Percentiles rank a stretch among this genome's conserved stretches.
Conservation (phyloP, 495 filamentous ascomycete species). For the Podospora comata region DNA sequence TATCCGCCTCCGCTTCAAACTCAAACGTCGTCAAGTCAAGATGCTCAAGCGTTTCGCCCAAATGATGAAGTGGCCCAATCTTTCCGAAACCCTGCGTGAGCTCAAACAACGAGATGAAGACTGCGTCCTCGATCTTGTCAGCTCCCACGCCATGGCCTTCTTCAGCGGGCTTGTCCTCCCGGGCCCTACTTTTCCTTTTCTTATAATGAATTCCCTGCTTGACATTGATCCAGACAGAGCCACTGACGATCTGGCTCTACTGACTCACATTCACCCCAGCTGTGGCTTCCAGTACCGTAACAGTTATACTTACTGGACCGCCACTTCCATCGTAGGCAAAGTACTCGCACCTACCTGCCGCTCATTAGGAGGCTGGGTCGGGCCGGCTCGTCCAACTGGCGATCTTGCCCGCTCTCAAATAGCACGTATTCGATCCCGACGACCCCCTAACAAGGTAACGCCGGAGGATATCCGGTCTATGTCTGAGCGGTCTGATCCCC, state of each 20-base stretch:
- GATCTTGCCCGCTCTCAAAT: conserved; percentile 63
- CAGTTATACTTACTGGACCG: conserved; percentile 68
- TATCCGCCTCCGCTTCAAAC: conserved; percentile 58
- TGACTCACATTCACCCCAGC: conserved; percentile 59
- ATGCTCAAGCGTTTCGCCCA: conserved; percentile 63
- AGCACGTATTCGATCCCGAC: conserved; percentile 55
- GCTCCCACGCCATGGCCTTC: conserved; percentile 67
- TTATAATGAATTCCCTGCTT: conserved; percentile 69
- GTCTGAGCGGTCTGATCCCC: conserved; percentile 59
- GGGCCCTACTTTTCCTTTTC: conserved; percentile 64
- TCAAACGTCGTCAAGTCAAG: conserved; percentile 56
- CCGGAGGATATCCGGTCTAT: conserved; percentile 57
- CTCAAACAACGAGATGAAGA: conserved; percentile 56
- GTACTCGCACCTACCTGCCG: conserved; percentile 73
- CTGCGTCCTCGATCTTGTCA: conserved; percentile 55
- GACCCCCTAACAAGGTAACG: conserved; percentile 43
- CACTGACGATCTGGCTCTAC: conserved; percentile 55
- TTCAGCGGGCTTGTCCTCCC: conserved; percentile 67
- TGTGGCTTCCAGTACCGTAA: conserved; percentile 69
- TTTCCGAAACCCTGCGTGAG: conserved; percentile 55
- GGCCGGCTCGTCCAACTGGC: conserved; percentile 58
- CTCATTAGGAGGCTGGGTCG: conserved; percentile 66
- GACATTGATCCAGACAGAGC: conserved; percentile 63
- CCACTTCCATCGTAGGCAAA: conserved; percentile 65
- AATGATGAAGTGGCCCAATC: conserved; percentile 72